Conservation (phyloP, 192 early-diverging fungal species). For the Rhizophlyctis rosea region DNA sequence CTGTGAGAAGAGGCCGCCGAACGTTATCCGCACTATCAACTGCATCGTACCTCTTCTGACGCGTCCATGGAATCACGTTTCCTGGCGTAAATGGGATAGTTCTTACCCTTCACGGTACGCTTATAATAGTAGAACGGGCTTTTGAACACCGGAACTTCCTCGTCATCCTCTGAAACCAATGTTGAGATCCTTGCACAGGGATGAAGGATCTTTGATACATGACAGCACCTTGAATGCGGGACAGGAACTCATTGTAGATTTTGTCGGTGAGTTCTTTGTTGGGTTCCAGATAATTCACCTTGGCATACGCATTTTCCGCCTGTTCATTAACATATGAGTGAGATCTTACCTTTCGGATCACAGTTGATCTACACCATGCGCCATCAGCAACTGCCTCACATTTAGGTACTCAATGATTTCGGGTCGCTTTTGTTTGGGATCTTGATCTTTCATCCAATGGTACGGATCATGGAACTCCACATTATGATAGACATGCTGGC, state of each 20-base stretch:
- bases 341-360: background rate
- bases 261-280: slow-evolving; percentile 32
- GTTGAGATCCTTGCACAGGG: too few species aligned
- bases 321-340: background rate
- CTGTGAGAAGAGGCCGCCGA: too few species aligned
- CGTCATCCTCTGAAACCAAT: slow-evolving; percentile 41
- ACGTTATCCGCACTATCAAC: slow-evolving; percentile 6
- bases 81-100: slow-evolving; percentile 47
- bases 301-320: slow-evolving; percentile 42
- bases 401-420: slow-evolving; percentile 44
- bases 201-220: too few species aligned
- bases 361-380: background rate
- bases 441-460: slow-evolving; percentile 52
- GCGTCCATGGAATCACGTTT: slow-evolving; percentile 14
- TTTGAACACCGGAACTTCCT: slow-evolving; percentile 34
- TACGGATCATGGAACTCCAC: slow-evolving; percentile 32
- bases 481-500: slow-evolving; percentile 13
- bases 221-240: slow-evolving; percentile 23
- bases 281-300: slow-evolving; percentile 29
- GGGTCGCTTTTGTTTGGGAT: slow-evolving; percentile 26
- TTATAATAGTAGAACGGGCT: slow-evolving; percentile 46
- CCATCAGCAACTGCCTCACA: slow-evolving; percentile 2
- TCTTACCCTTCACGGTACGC: slow-evolving; percentile 43
- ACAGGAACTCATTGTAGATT: slow-evolving; percentile 46
- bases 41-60: slow-evolving; percentile 18